These are phyloP conservation scores for Ustilago xerochloae DNA, from an alignment of 1,284 basidiomycete species.

Conservation along the genomic window DNA sequence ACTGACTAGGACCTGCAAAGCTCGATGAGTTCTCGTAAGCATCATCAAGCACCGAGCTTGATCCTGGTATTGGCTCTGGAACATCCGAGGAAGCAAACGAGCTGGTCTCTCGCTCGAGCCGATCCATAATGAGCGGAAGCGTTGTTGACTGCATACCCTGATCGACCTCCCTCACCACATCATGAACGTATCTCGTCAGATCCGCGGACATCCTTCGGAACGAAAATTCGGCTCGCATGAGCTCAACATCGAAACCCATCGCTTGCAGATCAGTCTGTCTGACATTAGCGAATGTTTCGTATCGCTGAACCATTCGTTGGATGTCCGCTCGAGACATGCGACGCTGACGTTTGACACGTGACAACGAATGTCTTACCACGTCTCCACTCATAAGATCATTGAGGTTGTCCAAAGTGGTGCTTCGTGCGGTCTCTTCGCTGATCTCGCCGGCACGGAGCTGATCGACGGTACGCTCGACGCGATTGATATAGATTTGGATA, in stretches of 20 bases:
- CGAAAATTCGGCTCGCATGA: constrained; percentile 33
- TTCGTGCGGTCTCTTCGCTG: constrained; percentile 20
- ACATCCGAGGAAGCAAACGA: constrained; percentile 27
- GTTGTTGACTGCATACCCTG: constrained; percentile 44
- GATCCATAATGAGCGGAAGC: constrained; percentile 40
- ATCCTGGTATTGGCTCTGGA: constrained; percentile 10
- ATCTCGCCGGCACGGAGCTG: constrained; percentile 21
- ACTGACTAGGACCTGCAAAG: constrained; percentile 26
- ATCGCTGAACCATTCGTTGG: constrained; percentile 37
- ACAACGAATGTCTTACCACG: constrained; percentile 35
- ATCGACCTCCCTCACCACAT: constrained; percentile 51
- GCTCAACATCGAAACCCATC: constrained; percentile 23
- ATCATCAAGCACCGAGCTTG: constrained; percentile 25
- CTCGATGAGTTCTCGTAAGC: constrained; percentile 14
- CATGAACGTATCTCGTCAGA: constrained; percentile 42
- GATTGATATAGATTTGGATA: constrained; percentile 56
- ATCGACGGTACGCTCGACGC: constrained; percentile 35
- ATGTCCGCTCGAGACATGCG: constrained; percentile 29
- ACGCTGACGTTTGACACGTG: constrained; percentile 36
- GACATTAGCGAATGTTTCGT: constrained; percentile 47
- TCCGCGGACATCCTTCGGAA: constrained; percentile 40
- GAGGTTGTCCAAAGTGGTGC: constrained; percentile 24
- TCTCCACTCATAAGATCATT: constrained; percentile 42
- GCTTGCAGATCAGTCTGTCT: constrained; percentile 30
- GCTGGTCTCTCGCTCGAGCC: constrained; percentile 39